Evolutionary conservation across 139 green algal genomes (phyloP), one percentile per base, ranked within the genome.

Genomic region (Nannochloris sp.): DNA sequence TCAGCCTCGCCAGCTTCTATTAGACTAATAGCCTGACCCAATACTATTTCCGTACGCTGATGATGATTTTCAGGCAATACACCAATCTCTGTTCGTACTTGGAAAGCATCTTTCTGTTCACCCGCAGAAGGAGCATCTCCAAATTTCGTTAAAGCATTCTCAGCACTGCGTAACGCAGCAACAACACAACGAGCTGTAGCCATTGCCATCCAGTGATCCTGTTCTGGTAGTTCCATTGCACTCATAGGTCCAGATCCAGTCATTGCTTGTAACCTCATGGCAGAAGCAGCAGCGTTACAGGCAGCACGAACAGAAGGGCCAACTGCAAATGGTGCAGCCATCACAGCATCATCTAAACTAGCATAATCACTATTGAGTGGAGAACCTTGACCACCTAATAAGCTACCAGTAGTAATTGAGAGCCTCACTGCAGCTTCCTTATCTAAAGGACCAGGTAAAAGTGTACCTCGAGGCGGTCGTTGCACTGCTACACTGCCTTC

Each of bases 11-110:
- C 9, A 14, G 57, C 38, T 42, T 74, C 58, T 14, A 81, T 54
- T n/a, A 29, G 29, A n/a, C 9, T 29, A 4, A 77, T 46, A 23
- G 53, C 57, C 6, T 6, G 35, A 4, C 34, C 55, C 23, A 83
- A 68, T 9, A 60, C 6, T 7, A 54, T 9, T 14, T 39, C 44
- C 38, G 44, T 59, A 2, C 65, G 53, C 13, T 71, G 33, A 3
- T 63, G 62, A 33, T 84, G 75, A 13, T 70, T 74, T 3, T 30
- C 61, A 6, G 78, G 78, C 62, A 85, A 60, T 33, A 85, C 76
- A 5, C 71, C 75, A 24, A 59, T 51, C 56, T 83, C 67, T 19
- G 71, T 85, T 24, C 78, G 67, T 34, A 74, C 65, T 69, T 83
- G 69, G 48, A 61, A 60, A 24, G 54, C 31, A 8, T 30, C 12